Evolutionary conservation across 2,329 filamentous ascomycete genomes (phyloP).

Genomic region (Xylariaceae sp.): DNA sequence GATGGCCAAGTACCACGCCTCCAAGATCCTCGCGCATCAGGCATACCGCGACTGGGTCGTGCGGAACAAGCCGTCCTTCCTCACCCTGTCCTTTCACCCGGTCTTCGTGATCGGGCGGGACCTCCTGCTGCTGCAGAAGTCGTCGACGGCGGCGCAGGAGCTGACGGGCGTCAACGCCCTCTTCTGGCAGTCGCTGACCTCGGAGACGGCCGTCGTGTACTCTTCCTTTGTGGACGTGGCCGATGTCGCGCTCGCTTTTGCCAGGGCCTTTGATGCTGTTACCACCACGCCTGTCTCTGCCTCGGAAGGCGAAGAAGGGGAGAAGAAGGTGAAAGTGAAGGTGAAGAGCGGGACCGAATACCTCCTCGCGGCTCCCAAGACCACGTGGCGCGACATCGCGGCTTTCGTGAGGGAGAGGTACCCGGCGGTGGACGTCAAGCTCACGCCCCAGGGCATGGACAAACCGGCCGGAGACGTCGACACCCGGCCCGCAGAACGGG

Average conservation of each 20-base stretch:
- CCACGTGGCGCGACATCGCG: background rate
- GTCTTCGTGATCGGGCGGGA: background rate
- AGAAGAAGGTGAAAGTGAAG: too few species aligned
- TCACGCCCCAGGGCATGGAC: background rate
- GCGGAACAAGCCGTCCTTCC: background rate
- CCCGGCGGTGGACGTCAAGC: background rate
- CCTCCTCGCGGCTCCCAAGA: background rate
- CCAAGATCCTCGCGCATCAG: conserved; percentile 1
- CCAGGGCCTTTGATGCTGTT: background rate
- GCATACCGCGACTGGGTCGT: background rate
- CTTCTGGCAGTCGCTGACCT: background rate
- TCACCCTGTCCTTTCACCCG: background rate
- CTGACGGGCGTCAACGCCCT: background rate
- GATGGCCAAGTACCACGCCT: background rate
- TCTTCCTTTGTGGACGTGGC: background rate
- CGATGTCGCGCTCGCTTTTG: background rate
- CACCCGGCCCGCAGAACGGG: background rate
- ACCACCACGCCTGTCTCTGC: too few species aligned
- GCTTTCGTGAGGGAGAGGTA: background rate
- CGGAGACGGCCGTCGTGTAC: background rate
- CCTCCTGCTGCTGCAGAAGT: background rate
- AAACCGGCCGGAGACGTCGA: background rate
- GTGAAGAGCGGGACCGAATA: too few species aligned
- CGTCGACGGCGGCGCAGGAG: background rate
- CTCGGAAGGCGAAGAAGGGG: too few species aligned